These are phyloP conservation scores for Fusarium sp. DNA, from an alignment of 2,329 filamentous ascomycete species.

Conservation along the genomic window DNA sequence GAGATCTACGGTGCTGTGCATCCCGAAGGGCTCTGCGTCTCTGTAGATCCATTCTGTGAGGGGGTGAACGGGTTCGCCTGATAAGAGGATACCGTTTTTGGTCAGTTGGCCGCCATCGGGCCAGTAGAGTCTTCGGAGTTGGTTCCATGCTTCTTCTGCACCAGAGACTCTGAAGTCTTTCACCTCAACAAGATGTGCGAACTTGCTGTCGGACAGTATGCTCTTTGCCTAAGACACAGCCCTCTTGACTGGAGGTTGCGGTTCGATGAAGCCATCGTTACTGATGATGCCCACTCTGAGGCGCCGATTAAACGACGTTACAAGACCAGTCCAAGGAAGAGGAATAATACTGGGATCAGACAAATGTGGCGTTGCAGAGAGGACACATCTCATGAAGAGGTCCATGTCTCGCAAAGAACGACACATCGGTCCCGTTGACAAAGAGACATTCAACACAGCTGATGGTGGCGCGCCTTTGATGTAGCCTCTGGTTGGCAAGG, in stretches of 20 bases:
- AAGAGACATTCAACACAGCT: slow-evolving; percentile 49
- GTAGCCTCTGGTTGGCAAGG: slow-evolving; percentile 19
- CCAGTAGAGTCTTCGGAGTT: slow-evolving; percentile 57
- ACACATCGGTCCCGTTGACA: slow-evolving; percentile 38
- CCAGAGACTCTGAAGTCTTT: slow-evolving; percentile 51
- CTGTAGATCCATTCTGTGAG: slow-evolving; percentile 55
- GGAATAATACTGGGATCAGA: slow-evolving; percentile 46
- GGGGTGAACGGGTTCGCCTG: slow-evolving; percentile 57
- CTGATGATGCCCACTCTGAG: slow-evolving; percentile 57
- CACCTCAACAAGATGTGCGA: slow-evolving; percentile 42
- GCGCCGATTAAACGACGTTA: slow-evolving; percentile 6
- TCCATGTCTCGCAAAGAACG: slow-evolving; percentile 41
- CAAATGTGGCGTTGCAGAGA: slow-evolving; percentile 34
- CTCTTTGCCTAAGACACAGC: slow-evolving; percentile 50
- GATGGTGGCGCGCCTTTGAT: slow-evolving; percentile 36
- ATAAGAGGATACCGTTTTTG: slow-evolving; percentile 46
- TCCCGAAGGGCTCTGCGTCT: slow-evolving; percentile 41
- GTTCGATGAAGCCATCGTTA: slow-evolving; percentile 51
- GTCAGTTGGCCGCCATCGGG: slow-evolving; percentile 55
- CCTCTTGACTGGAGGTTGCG: slow-evolving; percentile 53
- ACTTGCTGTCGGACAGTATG: slow-evolving; percentile 30
- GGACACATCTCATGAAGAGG: slow-evolving; percentile 26
- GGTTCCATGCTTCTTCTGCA: slow-evolving; percentile 43
- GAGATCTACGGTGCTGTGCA: slow-evolving; percentile 33
- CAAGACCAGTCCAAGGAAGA: slow-evolving; percentile 46